Conservation (phyloP, 441 rosid genomes). For the Mallotus japonicus region DNA sequence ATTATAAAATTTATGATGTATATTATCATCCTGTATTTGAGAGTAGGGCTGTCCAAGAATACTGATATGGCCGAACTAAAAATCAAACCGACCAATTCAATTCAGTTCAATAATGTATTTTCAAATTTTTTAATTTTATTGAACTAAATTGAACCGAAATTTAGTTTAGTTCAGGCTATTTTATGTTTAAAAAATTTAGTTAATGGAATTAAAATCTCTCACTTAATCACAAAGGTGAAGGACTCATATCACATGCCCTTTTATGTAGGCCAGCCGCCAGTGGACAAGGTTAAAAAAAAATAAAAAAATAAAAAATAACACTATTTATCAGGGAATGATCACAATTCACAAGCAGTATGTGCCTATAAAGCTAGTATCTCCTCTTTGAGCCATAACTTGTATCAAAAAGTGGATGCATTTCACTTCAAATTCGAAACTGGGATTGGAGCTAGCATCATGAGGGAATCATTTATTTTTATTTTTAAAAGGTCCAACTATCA, state of each 20-base stretch:
- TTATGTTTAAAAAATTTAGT: too few species aligned
- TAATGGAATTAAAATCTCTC: too few species aligned
- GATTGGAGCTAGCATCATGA: background rate
- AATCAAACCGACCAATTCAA: too few species aligned
- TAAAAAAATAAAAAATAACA: background rate
- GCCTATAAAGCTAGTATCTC: background rate
- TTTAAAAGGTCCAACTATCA: conserved; percentile 9
- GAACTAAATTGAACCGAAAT: too few species aligned
- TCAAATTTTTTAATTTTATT: too few species aligned
- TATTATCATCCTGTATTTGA: too few species aligned
- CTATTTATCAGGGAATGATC: background rate
- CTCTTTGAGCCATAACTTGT: background rate
- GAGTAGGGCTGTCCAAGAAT: too few species aligned
- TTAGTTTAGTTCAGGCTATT: too few species aligned
- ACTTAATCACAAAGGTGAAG: too few species aligned
- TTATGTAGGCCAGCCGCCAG: background rate
- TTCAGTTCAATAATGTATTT: too few species aligned
- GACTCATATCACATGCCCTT: background rate
- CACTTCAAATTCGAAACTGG: background rate
- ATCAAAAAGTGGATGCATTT: background rate
- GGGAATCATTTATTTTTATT: background rate
- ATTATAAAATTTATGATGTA: too few species aligned
- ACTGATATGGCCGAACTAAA: too few species aligned
- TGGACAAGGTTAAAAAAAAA: background rate
- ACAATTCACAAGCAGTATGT: background rate